These are phyloP conservation scores for Setomelanomma holmii DNA, from an alignment of 2,329 filamentous ascomycete genomes.

Conservation along the genomic window DNA sequence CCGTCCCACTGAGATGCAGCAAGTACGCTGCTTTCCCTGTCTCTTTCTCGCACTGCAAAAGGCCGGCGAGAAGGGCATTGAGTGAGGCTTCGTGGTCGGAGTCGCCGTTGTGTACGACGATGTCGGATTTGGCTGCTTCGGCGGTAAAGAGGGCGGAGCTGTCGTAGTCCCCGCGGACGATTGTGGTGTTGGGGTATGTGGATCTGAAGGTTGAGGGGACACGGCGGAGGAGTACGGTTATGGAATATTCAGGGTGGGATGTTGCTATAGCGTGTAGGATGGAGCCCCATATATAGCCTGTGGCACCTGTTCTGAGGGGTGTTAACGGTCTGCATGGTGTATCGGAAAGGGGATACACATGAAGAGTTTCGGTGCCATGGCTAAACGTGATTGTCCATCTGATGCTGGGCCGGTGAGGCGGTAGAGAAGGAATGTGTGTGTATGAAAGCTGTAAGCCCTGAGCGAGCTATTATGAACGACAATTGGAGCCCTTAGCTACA, in stretches of 20 bases:
- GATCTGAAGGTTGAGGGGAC: conserved; percentile 33
- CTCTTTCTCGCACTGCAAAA: conserved; percentile 55
- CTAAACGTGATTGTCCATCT: no score
- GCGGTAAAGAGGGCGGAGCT: conserved; percentile 52
- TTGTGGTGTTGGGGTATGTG: conserved; percentile 51
- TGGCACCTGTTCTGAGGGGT: conserved; percentile 55
- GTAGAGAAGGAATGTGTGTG: no score
- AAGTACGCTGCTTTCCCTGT: conserved; percentile 52
- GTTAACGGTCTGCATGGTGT: not conserved
- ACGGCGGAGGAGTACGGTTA: conserved; percentile 55
- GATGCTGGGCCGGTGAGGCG: no score
- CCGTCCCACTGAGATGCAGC: conserved; percentile 63
- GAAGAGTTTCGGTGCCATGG: conserved; percentile 45
- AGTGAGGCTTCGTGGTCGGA: conserved; percentile 39
- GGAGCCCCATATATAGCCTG: conserved; percentile 63
- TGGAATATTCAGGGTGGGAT: conserved; percentile 56
- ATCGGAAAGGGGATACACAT: conserved; percentile 2
- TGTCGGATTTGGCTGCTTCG: conserved; percentile 57
- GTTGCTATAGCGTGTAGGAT: conserved; percentile 55
- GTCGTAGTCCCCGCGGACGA: conserved; percentile 60
- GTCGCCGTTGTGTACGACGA: conserved; percentile 53
- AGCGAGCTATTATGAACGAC: no score
- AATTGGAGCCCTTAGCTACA: no score
- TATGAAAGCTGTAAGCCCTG: no score
- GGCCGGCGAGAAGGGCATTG: conserved; percentile 59